Evolutionary conservation across 768 basidiomycete genomes (phyloP), one percentile per base, ranked within the genome.

Genomic region (Hemileccinum impolitum): DNA sequence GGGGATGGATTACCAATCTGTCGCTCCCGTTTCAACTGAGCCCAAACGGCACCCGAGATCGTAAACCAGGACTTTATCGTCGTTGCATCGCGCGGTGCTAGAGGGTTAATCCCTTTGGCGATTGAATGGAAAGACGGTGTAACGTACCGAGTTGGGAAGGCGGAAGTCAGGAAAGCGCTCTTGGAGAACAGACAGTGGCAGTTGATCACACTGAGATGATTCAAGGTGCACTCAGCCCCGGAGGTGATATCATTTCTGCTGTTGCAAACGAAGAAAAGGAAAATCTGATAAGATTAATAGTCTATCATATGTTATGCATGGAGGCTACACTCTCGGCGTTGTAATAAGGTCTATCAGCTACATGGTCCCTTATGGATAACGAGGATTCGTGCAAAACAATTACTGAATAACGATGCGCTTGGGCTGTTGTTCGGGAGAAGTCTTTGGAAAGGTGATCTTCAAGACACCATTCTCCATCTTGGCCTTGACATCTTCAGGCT

Each of bases 401-500:
- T 23, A 23, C 40, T 47, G 41, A 18, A 58, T 36, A 2, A 59
- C 57, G 43, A 79, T 72, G 42, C 65, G 74, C 66, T 72, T 72
- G 12, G 75, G 72, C 6, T 67, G 67, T 45, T 62, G 50, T 51
- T 78, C 77, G 6, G 68, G 48, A 15, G 23, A 60, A 3, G 68
- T 59, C 64, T 71, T 76, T 14, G 78, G 78, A 66, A 80, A 80
- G 14, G 67, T 71, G 23, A 81, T 66, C 1, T 65, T 68, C 52
- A 81, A 59, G 15, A 81, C 54, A 1, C 77, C 78, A 28, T 77
- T 57, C 40, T 74, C 72, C 71, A 80, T 73, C 31, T 59, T 62
- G 1, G 79, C 78, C 45, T 70, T 74, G 47, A 80, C 71, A 28
- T 75, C 68, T 21, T 75, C 69, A n/a, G 66, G 60, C 76, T 79